Evolutionary conservation across 2,329 filamentous ascomycete species (phyloP), one percentile per base, ranked within the genome.

Genomic region (Bipolaris bicolor): DNA sequence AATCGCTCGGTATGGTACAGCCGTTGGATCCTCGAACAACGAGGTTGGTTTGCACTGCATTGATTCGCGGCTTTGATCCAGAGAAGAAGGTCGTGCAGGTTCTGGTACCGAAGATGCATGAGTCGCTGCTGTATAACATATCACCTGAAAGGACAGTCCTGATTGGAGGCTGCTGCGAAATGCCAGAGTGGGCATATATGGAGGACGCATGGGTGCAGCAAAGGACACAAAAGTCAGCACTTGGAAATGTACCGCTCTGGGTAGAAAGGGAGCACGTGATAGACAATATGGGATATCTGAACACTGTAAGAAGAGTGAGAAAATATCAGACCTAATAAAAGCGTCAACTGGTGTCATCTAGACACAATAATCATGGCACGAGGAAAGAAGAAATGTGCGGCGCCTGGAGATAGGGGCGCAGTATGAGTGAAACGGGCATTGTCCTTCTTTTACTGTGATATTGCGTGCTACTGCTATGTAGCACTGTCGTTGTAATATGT

Each of bases 31-130:
- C 90, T 0, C 75, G 71, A 26, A 79, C 83, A 66, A 89, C 86
- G 0, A 79, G 79, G 20, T 81, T 84, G 13, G 73, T 91, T 3
- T 89, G 89, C 1, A 78, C 90, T 1, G 89, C 84, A 0, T 79
- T 94, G 7, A 75, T 95, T n/a, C 84, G 89, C 1, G 89, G 87
- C 4, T 86, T 93, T 56, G 88, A 93, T 67, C 68, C 77, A 0
- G 70, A 75, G 20, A 80, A 76, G 0, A 78, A 81, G 3, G 71
- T 80, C 5, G 75, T 94, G 3, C 87, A 92, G 57, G 67, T 94
- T 1, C 70, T 92, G 1, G 89, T 88, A 0, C 89, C 90, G 0
- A 78, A 88, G 1, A 62, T 72, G 5, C 67, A 74, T 26, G 71
- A 75, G 11, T 29, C 44, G 7, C 37, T 70, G 0, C 20, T 76